Evolutionary conservation across 805 yeast genomes (phyloP), one percentile per base, ranked within the genome.

Genomic region (Maudiozyma barnettii): DNA sequence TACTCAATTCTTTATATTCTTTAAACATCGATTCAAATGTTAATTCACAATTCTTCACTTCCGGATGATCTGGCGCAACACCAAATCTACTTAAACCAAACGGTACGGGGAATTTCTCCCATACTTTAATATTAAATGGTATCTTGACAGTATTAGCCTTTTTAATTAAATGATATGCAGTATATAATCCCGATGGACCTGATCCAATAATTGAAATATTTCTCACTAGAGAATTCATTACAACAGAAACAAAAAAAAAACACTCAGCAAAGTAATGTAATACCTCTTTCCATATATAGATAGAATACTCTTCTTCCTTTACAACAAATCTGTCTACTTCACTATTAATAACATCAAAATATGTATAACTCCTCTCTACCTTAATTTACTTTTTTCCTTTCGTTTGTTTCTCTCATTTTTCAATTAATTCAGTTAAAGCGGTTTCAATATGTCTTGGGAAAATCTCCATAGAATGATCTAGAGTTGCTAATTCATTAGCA

Each of bases 41-140:
- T 18, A 84, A 71, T 45, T 72, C 75, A 56, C 93, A 84, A 50
- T 81, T 81, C 63, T 90, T 91, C 30, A 93, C 98, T 58, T 93
- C 98, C 0, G 96, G 96, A 65, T 93, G 97, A 66, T 93, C 99
- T 2, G 99, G 99, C 0, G 99, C 97, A n/a, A 93, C 98, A 1
- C 99, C 99, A 61, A 77, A 90, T 33, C 99, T 68, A 39, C 90
- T 81, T 31, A 93, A 72, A 0, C 99, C 99, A 68, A 76, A 91
- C 0, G 99, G 99, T 6, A 89, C 81, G 0, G 97, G 96, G 22
- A 81, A 68, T 51, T 78, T 75, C 59, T 93, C 99, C 69, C 81
- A 89, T 64, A 91, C 72, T 50, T 87, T 93, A 4, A 90, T 72
- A 48, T 74, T 63, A 16, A 71, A 60, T 7, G 68, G 66, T 0